Evolutionary conservation across 495 filamentous ascomycete genomes (phyloP).

Genomic region (Platismatia glauca): DNA sequence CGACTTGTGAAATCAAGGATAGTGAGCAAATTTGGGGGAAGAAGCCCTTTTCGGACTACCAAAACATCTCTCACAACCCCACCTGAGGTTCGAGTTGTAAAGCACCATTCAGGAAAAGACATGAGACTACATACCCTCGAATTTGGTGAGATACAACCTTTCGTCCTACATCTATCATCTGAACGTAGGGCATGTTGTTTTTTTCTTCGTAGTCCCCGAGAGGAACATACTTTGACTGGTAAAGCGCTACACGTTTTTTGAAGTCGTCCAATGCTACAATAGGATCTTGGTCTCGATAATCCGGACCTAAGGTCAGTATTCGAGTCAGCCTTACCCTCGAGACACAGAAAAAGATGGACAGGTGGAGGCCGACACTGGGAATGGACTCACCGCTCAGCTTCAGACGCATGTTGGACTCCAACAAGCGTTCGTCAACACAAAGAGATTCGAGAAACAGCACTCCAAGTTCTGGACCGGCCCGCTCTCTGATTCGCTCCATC

Average conservation of each 20-base stretch:
- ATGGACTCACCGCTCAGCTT: slow-evolving; percentile 49
- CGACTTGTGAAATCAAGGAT: not conserved
- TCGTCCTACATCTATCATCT: slow-evolving; percentile 96
- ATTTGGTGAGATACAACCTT: slow-evolving; percentile 88
- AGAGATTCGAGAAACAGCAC: slow-evolving; percentile 91
- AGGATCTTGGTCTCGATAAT: slow-evolving; percentile 91
- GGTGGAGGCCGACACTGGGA: not conserved
- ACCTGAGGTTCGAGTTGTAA: not conserved
- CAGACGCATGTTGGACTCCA: slow-evolving; percentile 94
- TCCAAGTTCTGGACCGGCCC: slow-evolving; percentile 77
- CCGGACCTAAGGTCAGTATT: slow-evolving; percentile 56
- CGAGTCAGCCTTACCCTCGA: not conserved
- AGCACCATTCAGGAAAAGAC: not conserved
- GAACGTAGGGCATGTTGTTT: slow-evolving; percentile 81
- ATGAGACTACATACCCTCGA: slow-evolving; percentile 40
- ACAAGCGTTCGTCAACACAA: slow-evolving; percentile 71
- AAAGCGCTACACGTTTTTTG: slow-evolving; percentile 84
- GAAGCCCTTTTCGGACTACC: not conserved
- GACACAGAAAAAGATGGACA: not conserved
- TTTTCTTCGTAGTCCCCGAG: slow-evolving; percentile 86
- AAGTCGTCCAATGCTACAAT: slow-evolving; percentile 76
- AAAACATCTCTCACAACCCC: not conserved
- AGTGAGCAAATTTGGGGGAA: not conserved
- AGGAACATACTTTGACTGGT: slow-evolving; percentile 86
- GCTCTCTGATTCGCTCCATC: slow-evolving; percentile 69